Base-by-base conservation (phyloP, 1,284 basidiomycete genomes). In the Athelia sp. region DNA sequence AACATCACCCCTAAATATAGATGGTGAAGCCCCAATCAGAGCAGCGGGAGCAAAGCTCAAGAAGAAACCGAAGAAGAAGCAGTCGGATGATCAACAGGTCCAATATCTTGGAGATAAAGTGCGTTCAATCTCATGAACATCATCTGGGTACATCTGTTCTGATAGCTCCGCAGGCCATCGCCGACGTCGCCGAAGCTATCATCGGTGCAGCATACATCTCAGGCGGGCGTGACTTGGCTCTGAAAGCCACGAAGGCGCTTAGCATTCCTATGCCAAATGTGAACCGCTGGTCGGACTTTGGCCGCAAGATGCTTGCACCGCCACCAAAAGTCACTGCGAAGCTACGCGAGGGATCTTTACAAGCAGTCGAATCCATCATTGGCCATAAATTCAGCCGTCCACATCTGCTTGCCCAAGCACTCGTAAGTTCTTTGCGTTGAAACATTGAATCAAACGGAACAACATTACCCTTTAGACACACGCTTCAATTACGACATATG, bases 41-140 rank as follows among this genome's bases (percentile, higher is more conserved):
- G 13, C 6, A n/a, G 8, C 9, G n/a, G 19, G 15, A n/a, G 6
- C 36, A 46, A 50, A 51, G 40, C 22, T 54, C 32, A 63, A 61
- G 48, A 72, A 67, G 56, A 64, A 65, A 50, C 56, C 54, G 45
- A 74, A 72, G 57, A 69, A 66, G 56, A 71, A 71, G 56, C 71
- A 72, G 60, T 58, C 70, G 38, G 72, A 80, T 24, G 74, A 79
- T 45, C 67, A 67, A 50, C 59, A 63, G 50, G 66, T 70, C 14
- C 84, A 87, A 50, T 80, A 76, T 73, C 62, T 91, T 13, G 85
- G 85, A 45, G 88, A 90, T 65, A 91, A 91, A 79, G 89, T 86
- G 19, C 43, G 4, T 40, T 9, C 15, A n/a, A 44, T 9, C 8
- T 23, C 15, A 23, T 44, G 23, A 44, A 9, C 23, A 6, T 9